Evolutionary conservation across 2,329 filamentous ascomycete species (phyloP), one percentile per base, ranked within the genome.

Genomic region (Penicillium sp.): DNA sequence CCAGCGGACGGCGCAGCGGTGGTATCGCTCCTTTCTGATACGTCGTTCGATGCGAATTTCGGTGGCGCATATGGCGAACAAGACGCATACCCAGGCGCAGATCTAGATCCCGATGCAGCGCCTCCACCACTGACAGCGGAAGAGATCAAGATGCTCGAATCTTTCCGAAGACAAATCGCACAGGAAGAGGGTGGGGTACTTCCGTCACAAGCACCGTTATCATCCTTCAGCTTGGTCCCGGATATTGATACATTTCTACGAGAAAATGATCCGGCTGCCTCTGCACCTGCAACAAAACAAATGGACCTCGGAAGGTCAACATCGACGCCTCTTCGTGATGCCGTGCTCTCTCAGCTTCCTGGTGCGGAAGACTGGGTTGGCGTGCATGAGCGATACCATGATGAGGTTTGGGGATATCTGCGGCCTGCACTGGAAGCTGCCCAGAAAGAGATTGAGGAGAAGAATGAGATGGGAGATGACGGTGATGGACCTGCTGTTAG

Each of bases 361-460:
- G 72, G 73, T 0, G 70, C 72, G 11, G 63, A 59, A 39, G 68
- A 73, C 35, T 71, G 72, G 73, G 35, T 76, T 10, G 59, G 58
- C 13, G 71, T 75, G 1, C 72, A 76, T 53, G 72, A 75, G 37
- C 62, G 67, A 37, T 76, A 76, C 57, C 69, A 73, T 50, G 85
- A 89, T 67, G 84, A 89, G 54, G 87, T 90, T 25, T 90, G 88
- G 88, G 88, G 88, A 21, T 85, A 84, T 55, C 70, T 90, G 21
- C 73, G 79, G 29, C 78, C 82, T 3, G 74, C 88, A 33, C 81
- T 86, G 10, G 75, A 78, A 50, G 80, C 84, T 59, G 88, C 87
- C 4, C 77, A 76, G 55, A 72, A 73, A 46, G 87, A 90, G 68
- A 42, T 42, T 42, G 39, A 42, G 9, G 39, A 42, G 19, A 23